Conservation (phyloP, 2,329 filamentous ascomycete species). For the Biscogniauxia mediterranea region DNA sequence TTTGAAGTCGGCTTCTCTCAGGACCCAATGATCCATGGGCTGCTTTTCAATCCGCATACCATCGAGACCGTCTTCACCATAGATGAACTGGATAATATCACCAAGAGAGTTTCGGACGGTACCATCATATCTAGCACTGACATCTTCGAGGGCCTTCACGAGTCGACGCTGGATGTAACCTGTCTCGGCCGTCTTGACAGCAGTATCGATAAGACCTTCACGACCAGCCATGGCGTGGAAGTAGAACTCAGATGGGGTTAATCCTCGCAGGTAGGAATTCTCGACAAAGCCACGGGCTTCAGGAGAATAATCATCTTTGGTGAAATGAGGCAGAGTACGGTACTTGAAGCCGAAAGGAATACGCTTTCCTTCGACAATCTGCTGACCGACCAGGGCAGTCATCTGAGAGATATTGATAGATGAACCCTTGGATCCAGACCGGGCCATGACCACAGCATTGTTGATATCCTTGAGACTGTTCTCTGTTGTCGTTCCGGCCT, state of each 20-base stretch:
- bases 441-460: conserved; percentile 95
- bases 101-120: conserved; percentile 96
- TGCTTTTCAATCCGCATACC: conserved; percentile 93
- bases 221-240: conserved; percentile 99
- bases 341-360: conserved; percentile 99
- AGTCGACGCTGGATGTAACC: conserved; percentile 98
- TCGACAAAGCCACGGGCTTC: conserved; percentile 97
- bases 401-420: conserved; percentile 99
- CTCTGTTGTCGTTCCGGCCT: conserved; percentile 89
- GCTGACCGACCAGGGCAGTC: conserved; percentile 96
- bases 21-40: conserved; percentile 79
- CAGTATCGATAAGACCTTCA: conserved; percentile 98
- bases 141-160: conserved; percentile 96
- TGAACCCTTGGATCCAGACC: conserved; percentile 96
- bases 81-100: conserved; percentile 95
- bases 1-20: conserved; percentile 75
- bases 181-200: conserved; percentile 98
- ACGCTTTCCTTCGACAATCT: conserved; percentile 97
- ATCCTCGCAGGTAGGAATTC: conserved; percentile 93
- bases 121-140: conserved; percentile 96
- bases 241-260: conserved; percentile 96
- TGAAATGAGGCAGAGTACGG: conserved; percentile 93
- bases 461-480: conserved; percentile 93
- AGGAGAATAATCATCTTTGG: conserved; percentile 98
- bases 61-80: conserved; percentile 95